These are phyloP conservation scores for Teratosphaeria zuluensis DNA, from an alignment of 2,329 filamentous ascomycete species.

Conservation along the genomic window DNA sequence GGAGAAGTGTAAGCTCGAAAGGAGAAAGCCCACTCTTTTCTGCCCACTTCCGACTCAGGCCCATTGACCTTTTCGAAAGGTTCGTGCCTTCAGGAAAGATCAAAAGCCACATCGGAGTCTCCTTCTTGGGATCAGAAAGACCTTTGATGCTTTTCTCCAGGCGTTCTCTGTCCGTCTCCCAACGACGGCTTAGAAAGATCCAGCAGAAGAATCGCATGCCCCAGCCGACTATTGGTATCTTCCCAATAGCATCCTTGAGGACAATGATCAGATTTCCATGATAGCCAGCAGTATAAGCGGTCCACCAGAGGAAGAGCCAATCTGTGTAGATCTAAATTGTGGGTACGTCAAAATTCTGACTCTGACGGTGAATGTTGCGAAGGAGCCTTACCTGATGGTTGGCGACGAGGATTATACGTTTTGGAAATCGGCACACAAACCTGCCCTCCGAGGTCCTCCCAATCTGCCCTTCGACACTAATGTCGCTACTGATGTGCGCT, in stretches of 20 bases:
- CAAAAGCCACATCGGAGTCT: conserved; percentile 69
- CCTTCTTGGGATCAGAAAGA: conserved; percentile 49
- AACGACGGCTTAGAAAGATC: conserved; percentile 79
- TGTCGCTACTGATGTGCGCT: conserved; percentile 36
- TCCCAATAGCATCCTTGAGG: conserved; percentile 70
- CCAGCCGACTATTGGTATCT: conserved; percentile 65
- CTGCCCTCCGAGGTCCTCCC: conserved; percentile 47
- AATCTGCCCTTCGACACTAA: conserved; percentile 63
- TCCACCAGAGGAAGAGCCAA: conserved; percentile 90
- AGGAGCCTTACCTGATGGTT: conserved; percentile 54
- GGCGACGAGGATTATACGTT: conserved; percentile 73
- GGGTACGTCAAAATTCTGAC: conserved; percentile 34
- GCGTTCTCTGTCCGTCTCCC: conserved; percentile 64
- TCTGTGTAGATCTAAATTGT: conserved; percentile 77
- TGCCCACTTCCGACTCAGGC: conserved; percentile 63
- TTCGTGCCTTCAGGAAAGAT: conserved; percentile 84
- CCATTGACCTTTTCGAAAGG: conserved; percentile 58
- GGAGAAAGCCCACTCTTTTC: conserved; percentile 61
- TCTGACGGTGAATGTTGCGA: neutral
- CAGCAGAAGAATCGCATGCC: conserved; percentile 79
- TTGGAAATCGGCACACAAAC: conserved; percentile 64
- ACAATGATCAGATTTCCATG: conserved; percentile 85
- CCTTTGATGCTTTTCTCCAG: conserved; percentile 62
- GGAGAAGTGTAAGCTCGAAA: conserved; percentile 59
- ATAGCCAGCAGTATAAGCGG: conserved; percentile 72